A percentile compares a stretch with the other conserved stretches of the same genome.
These are phyloP conservation scores for Teunomyces stri DNA, from an alignment of 805 yeast genomes.

Conservation along the genomic window DNA sequence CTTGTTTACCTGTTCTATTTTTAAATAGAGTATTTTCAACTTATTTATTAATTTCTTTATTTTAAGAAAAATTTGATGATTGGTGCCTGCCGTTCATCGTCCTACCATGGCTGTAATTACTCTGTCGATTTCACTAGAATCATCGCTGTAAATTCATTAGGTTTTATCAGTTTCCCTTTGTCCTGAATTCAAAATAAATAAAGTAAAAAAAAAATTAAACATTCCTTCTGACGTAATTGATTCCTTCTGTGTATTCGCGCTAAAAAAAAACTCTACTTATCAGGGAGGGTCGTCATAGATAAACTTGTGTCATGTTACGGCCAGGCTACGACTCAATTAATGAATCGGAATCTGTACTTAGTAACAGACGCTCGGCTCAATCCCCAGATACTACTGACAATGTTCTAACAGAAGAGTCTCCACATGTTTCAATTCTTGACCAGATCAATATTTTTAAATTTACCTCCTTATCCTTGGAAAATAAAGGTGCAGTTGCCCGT, in stretches of 20 bases:
- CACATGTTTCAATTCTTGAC: background rate
- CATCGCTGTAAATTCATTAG: background rate
- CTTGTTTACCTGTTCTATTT: background rate
- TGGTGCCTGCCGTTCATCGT: background rate
- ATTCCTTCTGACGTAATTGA: background rate
- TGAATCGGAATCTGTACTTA: background rate
- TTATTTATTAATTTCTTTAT: background rate
- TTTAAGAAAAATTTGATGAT: background rate
- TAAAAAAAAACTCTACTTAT: background rate
- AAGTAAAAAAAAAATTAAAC: too few species aligned
- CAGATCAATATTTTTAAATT: constrained; percentile 2
- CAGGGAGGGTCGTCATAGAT: background rate
- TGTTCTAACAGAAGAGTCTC: background rate
- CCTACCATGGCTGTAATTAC: background rate
- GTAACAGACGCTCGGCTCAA: background rate
- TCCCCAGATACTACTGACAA: background rate
- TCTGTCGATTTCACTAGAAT: background rate
- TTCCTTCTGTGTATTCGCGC: background rate
- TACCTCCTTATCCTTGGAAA: constrained; percentile 34
- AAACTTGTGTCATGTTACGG: background rate
- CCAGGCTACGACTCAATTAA: constrained; percentile 1
- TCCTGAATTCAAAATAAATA: background rate
- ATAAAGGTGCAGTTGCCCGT: constrained; percentile 58
- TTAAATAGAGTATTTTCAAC: background rate
- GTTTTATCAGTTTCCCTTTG: background rate